Base-by-base conservation (phyloP, 169 alveolate species). In the Plasmodium reichenowi region DNA sequence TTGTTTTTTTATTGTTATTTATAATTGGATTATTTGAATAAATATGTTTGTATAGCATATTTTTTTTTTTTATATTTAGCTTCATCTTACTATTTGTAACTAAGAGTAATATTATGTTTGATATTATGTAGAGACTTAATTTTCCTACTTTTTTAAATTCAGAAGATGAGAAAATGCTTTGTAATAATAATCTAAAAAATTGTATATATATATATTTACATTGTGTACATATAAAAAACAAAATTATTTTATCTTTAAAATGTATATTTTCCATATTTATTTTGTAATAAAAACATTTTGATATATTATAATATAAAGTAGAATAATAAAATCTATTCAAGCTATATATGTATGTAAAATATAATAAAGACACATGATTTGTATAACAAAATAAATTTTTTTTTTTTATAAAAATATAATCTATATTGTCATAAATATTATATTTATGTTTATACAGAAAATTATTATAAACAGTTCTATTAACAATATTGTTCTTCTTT, bases 161-260 rank as follows among this genome's bases (percentile, higher is more conserved):
- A 1, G 9, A 3, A 29, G 15, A 43, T 26, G n/a, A 47, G 0
- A 17, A 20, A 13, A 78, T 71, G 0, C 15, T 48, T 12, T 13
- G 12, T 29, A 78, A 71, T 1, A 78, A 60, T 43, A 45, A 38
- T 10, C 29, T 50, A 1, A 12, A 15, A 2, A 78, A 43, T 1
- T 75, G 68, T 13, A 66, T 66, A 45, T 78, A 66, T 10, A 66
- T 52, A 47, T 64, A 67, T 66, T n/a, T 64, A 63, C 89, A 78
- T 9, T 66, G 89, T n/a, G 17, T 15, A 20, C 66, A 52, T 26
- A 48, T 32, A 45, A 67, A 29, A 45, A 59, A 78, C 17, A 78
- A 17, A 20, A 78, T 20, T 7, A 64, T 64, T 15, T 50, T 67
- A 6, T 15, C 13, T 13, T 78, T 71, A 47, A 47, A 66, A 13